A percentile compares a stretch with the other conserved stretches of the same genome.
These are phyloP conservation scores for Mortierella sp. DNA, from an alignment of 371 early-diverging fungal species.

Conservation along the genomic window DNA sequence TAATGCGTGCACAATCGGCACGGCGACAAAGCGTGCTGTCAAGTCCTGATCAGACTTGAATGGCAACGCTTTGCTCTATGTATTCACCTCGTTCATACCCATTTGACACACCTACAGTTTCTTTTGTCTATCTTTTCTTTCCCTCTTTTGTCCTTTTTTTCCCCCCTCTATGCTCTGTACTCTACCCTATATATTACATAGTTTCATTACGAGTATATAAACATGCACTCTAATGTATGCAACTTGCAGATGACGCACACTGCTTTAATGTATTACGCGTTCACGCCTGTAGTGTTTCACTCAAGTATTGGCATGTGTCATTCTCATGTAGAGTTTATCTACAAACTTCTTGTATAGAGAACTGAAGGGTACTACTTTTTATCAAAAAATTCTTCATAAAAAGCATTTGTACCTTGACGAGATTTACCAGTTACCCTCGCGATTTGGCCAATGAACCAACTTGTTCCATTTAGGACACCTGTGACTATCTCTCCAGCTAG, in stretches of 20 bases:
- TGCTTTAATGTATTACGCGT: no score
- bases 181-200: neutral
- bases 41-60: neutral
- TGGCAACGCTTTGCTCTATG: neutral
- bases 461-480: no score
- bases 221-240: neutral
- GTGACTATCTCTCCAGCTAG: no score
- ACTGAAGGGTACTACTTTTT: no score
- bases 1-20: slow-evolving; percentile 81
- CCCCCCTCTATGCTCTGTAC: neutral
- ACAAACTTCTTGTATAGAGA: no score
- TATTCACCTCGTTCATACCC: slow-evolving; percentile 4
- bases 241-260: neutral
- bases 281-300: no score
- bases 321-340: no score
- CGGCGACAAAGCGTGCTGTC: slow-evolving; percentile 61
- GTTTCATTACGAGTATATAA: neutral
- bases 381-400: no score
- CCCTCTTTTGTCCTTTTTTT: neutral
- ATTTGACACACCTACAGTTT: neutral
- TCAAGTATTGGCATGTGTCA: no score
- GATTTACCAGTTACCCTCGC: no score
- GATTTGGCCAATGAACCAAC: no score
- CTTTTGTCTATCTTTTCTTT: neutral
- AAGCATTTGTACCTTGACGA: no score